Evolutionary conservation across 768 basidiomycete species (phyloP).

Genomic region (Rhodosporidiobolus sp.): DNA sequence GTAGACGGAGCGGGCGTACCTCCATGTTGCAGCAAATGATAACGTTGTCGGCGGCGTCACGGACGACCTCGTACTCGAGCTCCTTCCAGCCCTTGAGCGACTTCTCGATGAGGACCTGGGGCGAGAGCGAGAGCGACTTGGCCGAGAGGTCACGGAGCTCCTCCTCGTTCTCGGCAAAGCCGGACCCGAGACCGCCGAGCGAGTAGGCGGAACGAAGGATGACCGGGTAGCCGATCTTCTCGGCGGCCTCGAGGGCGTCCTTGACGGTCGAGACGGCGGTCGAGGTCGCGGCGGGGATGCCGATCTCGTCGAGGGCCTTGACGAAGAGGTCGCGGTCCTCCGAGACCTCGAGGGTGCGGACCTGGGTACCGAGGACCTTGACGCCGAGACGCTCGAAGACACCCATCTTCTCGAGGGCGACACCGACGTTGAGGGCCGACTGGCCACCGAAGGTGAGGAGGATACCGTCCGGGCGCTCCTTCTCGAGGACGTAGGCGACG

Average conservation of each 20-base stretch:
- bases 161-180: slow-evolving; percentile 90
- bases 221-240: slow-evolving; percentile 90
- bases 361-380: slow-evolving; percentile 90
- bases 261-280: slow-evolving; percentile 95
- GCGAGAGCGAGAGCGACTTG: slow-evolving; percentile 81
- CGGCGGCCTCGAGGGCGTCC: slow-evolving; percentile 85
- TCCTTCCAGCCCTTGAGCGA: slow-evolving; percentile 99
- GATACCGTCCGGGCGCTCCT: slow-evolving; percentile 95
- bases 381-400: slow-evolving; percentile 87
- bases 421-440: slow-evolving; percentile 95
- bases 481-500: slow-evolving; percentile 97
- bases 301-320: slow-evolving; percentile 92
- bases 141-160: slow-evolving; percentile 93
- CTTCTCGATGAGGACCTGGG: slow-evolving; percentile 94
- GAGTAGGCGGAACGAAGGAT: slow-evolving; percentile 96
- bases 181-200: slow-evolving; percentile 95
- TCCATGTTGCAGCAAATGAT: slow-evolving; percentile 99
- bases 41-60: slow-evolving; percentile 93
- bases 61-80: slow-evolving; percentile 97
- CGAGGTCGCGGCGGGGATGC: slow-evolving; percentile 91
- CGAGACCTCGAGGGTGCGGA: slow-evolving; percentile 89
- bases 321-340: slow-evolving; percentile 96
- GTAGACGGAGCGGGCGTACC: slow-evolving; percentile 13
- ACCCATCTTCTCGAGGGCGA: slow-evolving; percentile 94
- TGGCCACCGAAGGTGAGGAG: slow-evolving; percentile 97